Percentiles rank a stretch among this genome's conserved stretches.
Evolutionary conservation across 1,284 basidiomycete species (phyloP).

Genomic region (Gymnopus androsaceus): DNA sequence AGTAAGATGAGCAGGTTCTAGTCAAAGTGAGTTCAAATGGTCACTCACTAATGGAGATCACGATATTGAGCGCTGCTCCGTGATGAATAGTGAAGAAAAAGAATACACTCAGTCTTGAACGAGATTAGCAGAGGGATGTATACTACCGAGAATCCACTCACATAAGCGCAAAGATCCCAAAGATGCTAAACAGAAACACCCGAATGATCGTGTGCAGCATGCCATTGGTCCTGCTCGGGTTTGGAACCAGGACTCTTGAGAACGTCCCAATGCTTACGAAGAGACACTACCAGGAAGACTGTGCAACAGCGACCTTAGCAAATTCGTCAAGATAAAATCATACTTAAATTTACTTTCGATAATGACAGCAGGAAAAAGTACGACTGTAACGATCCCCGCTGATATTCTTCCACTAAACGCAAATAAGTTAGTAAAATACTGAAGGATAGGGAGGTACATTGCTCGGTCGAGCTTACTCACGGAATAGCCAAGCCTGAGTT

Average conservation of each 20-base stretch:
- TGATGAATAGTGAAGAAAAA: conserved; percentile 17
- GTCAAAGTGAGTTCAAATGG: not conserved
- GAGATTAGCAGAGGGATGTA: not conserved
- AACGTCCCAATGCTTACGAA: conserved; percentile 1
- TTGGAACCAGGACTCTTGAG: not conserved
- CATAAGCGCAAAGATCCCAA: conserved; percentile 17
- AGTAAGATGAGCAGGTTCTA: not conserved
- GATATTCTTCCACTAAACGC: conserved; percentile 14
- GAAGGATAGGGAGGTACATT: not conserved
- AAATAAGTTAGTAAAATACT: not conserved
- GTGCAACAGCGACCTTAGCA: not conserved
- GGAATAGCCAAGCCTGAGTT: conserved; percentile 15
- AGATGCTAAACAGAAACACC: conserved; percentile 13
- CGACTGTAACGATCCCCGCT: conserved; percentile 14
- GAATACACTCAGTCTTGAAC: conserved; percentile 9
- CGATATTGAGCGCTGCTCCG: conserved; percentile 16
- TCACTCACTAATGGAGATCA: conserved; percentile 16
- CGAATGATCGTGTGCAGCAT: conserved; percentile 12
- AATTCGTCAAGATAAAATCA: not conserved
- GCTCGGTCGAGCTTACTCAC: too few species aligned
- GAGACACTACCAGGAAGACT: not conserved
- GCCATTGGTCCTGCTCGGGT: not conserved
- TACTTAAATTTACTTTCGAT: conserved; percentile 16
- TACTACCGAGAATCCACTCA: not conserved
- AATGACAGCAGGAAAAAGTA: conserved; percentile 11